phyloP scores from a whole-genome alignment of 23 red algal species.

The Chondrus crispus region DNA sequence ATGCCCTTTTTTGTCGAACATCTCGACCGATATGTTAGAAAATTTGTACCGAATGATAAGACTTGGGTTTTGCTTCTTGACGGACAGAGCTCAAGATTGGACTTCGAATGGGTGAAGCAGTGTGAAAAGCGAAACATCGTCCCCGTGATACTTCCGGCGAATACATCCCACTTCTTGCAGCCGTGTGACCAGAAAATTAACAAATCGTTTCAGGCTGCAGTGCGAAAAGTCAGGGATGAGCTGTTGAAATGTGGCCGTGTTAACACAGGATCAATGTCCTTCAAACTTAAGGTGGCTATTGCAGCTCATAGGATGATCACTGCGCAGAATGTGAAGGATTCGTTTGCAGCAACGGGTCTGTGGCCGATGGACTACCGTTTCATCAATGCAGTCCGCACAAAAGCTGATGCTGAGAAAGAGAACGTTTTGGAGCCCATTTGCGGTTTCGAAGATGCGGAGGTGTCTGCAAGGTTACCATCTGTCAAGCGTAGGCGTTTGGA shows the following conservation, averaged over 20 bases:
- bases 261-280: background rate
- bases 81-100: background rate
- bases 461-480: too few species aligned
- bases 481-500: too few species aligned
- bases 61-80: background rate
- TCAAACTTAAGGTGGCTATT: background rate
- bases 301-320: too few species aligned
- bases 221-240: background rate
- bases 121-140: background rate
- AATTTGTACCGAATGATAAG: background rate
- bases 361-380: too few species aligned
- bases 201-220: background rate
- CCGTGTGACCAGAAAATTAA: background rate
- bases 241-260: background rate
- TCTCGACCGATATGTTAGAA: background rate
- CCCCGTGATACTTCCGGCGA: background rate
- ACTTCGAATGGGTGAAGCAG: background rate
- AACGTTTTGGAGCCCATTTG: too few species aligned
- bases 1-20: background rate
- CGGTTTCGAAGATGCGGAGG: too few species aligned
- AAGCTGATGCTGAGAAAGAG: too few species aligned
- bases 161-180: background rate
- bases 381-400: too few species aligned
- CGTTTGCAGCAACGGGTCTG: background rate
- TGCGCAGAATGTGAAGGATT: too few species aligned